phyloP scores from a whole-genome alignment of 2,329 filamentous ascomycete genomes.

The Bertia moriformis region DNA sequence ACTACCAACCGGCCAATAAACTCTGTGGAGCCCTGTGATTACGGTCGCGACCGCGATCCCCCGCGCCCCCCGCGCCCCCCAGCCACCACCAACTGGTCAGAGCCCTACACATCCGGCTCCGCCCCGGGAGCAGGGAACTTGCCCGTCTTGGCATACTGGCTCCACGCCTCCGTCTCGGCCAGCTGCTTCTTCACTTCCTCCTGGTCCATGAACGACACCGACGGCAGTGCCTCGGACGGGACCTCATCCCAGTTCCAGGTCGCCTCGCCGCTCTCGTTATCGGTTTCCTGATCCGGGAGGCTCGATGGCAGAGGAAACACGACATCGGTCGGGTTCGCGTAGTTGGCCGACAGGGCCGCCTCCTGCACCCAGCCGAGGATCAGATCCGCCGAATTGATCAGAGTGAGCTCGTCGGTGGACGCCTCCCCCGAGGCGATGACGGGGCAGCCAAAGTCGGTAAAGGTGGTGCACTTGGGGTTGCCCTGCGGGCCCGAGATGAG shows the following conservation, averaged over 20 bases:
- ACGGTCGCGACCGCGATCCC: too few relatives aligned
- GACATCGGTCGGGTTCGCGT: slow-evolving; percentile 20
- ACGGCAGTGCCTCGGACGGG: slow-evolving; percentile 14
- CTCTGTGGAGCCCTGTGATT: too few relatives aligned
- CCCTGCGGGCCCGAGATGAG: slow-evolving; percentile 36
- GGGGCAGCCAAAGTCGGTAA: slow-evolving; percentile 42
- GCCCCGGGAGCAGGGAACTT: background rate
- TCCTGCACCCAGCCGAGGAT: slow-evolving; percentile 47
- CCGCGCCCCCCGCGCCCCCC: too few relatives aligned
- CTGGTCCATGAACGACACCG: slow-evolving; percentile 7
- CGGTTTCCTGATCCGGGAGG: slow-evolving; percentile 7
- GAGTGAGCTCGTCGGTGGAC: slow-evolving; percentile 42
- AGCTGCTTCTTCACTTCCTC: slow-evolving; percentile 8
- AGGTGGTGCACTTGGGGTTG: slow-evolving; percentile 21
- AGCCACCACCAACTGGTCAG: too few relatives aligned
- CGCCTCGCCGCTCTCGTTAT: slow-evolving; percentile 6
- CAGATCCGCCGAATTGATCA: slow-evolving; percentile 34
- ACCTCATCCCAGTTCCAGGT: slow-evolving; percentile 5
- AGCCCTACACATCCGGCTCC: background rate
- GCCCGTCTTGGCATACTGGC: background rate
- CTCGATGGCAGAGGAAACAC: slow-evolving; percentile 11
- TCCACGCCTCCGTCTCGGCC: background rate
- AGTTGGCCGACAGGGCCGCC: slow-evolving; percentile 9
- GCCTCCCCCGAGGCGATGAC: slow-evolving; percentile 54
- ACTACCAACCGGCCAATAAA: too few relatives aligned